phyloP scores from a whole-genome alignment of 169 alveolate genomes.

The Miamiensis avidus region DNA sequence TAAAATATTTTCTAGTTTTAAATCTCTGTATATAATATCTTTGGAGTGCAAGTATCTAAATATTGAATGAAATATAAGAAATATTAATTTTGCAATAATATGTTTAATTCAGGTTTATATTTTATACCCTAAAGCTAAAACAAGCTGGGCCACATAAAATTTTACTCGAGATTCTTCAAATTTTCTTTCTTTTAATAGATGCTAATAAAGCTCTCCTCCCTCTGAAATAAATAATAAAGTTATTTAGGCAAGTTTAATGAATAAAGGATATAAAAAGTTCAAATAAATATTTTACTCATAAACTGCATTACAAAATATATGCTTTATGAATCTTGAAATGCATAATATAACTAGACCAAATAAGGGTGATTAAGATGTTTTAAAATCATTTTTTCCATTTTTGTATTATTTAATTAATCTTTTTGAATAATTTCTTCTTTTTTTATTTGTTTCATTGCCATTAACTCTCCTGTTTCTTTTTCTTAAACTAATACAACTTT shows the following conservation, averaged over 20 bases:
- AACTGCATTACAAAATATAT: constrained; percentile 31
- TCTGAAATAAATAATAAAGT: not conserved
- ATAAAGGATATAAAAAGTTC: not conserved
- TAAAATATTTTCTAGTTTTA: constrained; percentile 79
- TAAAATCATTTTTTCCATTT: constrained; percentile 44
- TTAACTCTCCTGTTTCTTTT: constrained; percentile 37
- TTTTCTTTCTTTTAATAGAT: not conserved
- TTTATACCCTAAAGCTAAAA: constrained; percentile 11
- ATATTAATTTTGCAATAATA: too few species aligned
- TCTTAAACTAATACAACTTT: constrained; percentile 56
- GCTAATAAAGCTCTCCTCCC: constrained; percentile 16
- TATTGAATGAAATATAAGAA: too few species aligned
- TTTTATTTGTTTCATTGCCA: constrained; percentile 58
- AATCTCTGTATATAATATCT: constrained; percentile 75
- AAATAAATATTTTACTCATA: not conserved
- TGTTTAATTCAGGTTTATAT: not conserved
- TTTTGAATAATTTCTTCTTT: constrained; percentile 34
- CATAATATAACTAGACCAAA: constrained; percentile 32
- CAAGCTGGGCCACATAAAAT: constrained; percentile 23
- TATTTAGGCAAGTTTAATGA: not conserved
- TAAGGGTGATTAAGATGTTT: constrained; percentile 43
- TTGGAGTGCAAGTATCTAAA: constrained; percentile 24
- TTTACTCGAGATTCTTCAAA: constrained; percentile 11
- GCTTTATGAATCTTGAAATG: constrained; percentile 42
- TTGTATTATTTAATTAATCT: constrained; percentile 46